These are phyloP conservation scores for Bullera alba DNA, from an alignment of 768 basidiomycete genomes.

Conservation along the genomic window DNA sequence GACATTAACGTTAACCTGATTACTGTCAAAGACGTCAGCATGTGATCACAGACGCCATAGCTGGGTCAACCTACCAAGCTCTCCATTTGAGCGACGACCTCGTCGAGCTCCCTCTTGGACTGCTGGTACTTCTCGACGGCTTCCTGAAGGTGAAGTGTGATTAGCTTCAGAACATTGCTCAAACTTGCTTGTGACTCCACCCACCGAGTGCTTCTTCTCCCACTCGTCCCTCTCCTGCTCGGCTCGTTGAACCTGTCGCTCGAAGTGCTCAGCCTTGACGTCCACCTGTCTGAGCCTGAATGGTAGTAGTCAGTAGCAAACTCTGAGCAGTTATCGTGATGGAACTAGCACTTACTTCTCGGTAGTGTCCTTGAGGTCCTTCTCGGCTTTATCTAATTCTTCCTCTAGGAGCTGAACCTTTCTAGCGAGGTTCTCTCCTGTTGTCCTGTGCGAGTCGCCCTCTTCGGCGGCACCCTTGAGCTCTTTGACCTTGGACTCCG, in stretches of 20 bases:
- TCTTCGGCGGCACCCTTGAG: constrained; percentile 62
- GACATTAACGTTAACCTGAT: not conserved
- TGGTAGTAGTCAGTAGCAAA: not conserved
- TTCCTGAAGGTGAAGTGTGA: constrained; percentile 52
- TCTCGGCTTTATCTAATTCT: constrained; percentile 90
- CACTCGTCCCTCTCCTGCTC: constrained; percentile 87
- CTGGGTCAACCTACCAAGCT: constrained; percentile 47
- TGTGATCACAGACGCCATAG: not conserved
- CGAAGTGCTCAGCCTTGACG: constrained; percentile 97
- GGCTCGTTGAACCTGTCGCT: constrained; percentile 74
- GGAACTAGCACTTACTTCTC: constrained; percentile 69
- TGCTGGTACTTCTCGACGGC: constrained; percentile 60
- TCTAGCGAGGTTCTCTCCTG: constrained; percentile 64
- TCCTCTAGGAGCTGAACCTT: constrained; percentile 91
- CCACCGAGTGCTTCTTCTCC: constrained; percentile 92
- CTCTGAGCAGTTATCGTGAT: not conserved
- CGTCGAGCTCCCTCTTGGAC: constrained; percentile 74
- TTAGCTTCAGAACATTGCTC: not conserved
- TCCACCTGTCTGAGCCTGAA: constrained; percentile 86
- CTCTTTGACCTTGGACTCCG: constrained; percentile 60
- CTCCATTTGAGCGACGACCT: constrained; percentile 71
- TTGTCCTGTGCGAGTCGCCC: constrained; percentile 61
- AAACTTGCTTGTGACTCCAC: constrained; percentile 26
- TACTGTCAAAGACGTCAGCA: not conserved
- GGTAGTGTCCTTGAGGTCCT: constrained; percentile 89